A percentile compares a stretch with the other conserved stretches of the same genome.
Evolutionary conservation across 2,329 filamentous ascomycete species (phyloP).

Genomic region (Fusarium napiforme): DNA sequence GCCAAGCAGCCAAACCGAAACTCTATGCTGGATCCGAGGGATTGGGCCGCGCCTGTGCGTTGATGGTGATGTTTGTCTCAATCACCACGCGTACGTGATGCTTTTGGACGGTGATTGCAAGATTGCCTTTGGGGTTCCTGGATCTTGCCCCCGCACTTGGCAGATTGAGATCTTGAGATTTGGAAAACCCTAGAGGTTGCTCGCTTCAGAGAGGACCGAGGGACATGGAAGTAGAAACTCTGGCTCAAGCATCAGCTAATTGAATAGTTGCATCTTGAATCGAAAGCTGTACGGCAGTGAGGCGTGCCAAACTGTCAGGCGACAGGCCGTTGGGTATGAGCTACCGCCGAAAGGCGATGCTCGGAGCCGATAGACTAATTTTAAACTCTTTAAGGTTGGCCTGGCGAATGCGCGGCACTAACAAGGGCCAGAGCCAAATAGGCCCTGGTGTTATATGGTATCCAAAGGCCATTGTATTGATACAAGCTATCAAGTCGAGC

Average conservation of each 20-base stretch:
- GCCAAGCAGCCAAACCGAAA: background rate
- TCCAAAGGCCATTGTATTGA: no score
- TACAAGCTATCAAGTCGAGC: accelerated
- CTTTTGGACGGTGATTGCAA: background rate
- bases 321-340: no score
- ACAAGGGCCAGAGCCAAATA: no score
- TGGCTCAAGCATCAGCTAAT: no score
- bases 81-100: background rate
- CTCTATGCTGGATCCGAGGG: background rate
- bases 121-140: background rate
- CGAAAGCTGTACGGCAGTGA: no score
- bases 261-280: accelerated
- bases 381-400: no score
- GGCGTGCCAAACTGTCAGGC: no score
- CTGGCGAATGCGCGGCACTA: no score
- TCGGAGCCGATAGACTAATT: background rate
- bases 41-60: background rate
- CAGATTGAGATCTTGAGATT: background rate
- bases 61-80: background rate
- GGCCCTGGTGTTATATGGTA: no score
- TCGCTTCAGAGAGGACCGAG: background rate
- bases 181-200: accelerated
- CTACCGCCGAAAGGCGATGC: background rate
- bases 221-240: background rate
- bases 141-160: background rate